Base-by-base conservation (phyloP, 148 eudicot genomes). In the Camellia granthamiana region DNA sequence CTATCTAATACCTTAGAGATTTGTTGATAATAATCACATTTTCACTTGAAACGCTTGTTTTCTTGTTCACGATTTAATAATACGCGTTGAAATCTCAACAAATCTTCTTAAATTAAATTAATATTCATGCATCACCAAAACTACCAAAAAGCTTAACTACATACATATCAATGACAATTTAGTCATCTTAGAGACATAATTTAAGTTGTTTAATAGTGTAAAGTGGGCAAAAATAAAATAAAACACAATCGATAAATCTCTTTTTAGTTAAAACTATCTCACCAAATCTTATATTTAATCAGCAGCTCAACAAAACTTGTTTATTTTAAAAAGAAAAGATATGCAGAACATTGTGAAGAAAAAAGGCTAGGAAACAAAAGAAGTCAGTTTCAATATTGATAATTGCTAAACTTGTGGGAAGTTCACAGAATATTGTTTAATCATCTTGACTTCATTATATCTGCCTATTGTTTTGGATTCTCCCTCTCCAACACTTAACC, bases 41-140 rank as follows among this genome's bases (percentile, higher is more conserved):
- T 11, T 72, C 76, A 72, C 62, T 47, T 23, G 77, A 74, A 74
- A 75, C 67, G 15, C 54, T 75, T 42, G 78, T 18, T 75, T 62
- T 61, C 69, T 46, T 19, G 15, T 46, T 67, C 51, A 54, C 3
- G 52, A 62, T 61, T 76, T 44, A 30, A 13, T 76, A 46, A 76
- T 12, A 11, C 19, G 6, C 4, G 56, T 46, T 62, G 56, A 62
- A 62, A 75, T 75, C 52, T 58, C 54, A 43, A 59, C 52, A 16
- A 59, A 41, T 75, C 52, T 59, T 72, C 56, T 18, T 16, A 72
- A 51, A 19, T 43, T 0, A 11, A n/a, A 60, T 61, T 60, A 13
- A 43, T 42, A 12, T 21, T 2, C 2, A 13, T 42, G 19, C 78
- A 76, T 76, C 78, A 62, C 69, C 69, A 76, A 47, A 62, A n/a